Conservation (phyloP, 495 filamentous ascomycete species). For the Penicillium mononematosum region DNA sequence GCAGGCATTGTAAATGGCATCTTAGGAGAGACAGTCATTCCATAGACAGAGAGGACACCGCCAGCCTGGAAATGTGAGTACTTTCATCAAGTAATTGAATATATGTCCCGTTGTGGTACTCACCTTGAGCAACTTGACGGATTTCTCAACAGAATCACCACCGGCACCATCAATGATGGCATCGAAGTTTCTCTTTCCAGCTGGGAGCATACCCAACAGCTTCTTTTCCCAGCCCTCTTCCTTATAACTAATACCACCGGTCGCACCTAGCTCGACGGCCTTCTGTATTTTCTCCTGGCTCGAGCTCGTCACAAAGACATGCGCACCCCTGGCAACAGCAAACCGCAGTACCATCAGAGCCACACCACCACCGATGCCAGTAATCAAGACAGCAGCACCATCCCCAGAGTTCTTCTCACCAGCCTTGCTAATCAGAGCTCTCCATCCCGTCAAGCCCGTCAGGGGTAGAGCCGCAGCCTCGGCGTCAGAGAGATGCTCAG, state of each 20-base stretch:
- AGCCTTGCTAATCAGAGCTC: constrained; percentile 73
- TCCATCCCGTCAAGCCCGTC: constrained; percentile 82
- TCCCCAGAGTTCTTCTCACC: constrained; percentile 51
- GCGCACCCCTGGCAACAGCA: constrained; percentile 61
- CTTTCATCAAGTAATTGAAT: not conserved
- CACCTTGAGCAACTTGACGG: constrained; percentile 56
- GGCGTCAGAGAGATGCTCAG: constrained; percentile 63
- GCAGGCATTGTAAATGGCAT: constrained; percentile 71
- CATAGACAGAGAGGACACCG: constrained; percentile 68
- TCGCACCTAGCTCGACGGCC: constrained; percentile 63
- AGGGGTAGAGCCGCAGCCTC: constrained; percentile 82
- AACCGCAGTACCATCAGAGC: constrained; percentile 70
- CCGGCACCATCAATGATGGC: constrained; percentile 75
- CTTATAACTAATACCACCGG: constrained; percentile 67
- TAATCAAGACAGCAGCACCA: constrained; percentile 67
- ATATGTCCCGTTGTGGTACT: constrained; percentile 13
- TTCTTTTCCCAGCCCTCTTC: constrained; percentile 67
- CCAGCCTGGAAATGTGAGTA: constrained; percentile 43
- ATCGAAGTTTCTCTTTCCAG: constrained; percentile 59
- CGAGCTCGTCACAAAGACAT: constrained; percentile 69
- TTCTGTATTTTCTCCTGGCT: constrained; percentile 62
- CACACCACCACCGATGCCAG: constrained; percentile 80
- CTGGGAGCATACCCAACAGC: constrained; percentile 55
- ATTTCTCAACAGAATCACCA: constrained; percentile 64
- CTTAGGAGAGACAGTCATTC: constrained; percentile 74